Evolutionary conservation across 805 yeast species (phyloP).

Genomic region (Zygoascus ofunaensis): DNA sequence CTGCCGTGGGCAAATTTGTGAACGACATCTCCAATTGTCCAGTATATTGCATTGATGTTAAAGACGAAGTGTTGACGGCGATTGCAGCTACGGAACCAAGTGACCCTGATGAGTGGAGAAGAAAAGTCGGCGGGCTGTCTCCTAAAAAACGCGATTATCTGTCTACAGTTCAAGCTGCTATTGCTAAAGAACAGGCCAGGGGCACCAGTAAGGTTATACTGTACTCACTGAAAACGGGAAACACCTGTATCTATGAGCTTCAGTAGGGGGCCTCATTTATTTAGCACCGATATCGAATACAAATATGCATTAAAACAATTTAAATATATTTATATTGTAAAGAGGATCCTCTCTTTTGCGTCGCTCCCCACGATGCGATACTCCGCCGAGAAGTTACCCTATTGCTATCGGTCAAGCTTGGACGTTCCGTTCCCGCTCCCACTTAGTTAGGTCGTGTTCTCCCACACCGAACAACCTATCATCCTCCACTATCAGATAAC

Average conservation of each 20-base stretch:
- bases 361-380: too few species aligned
- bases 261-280: too few species aligned
- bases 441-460: too few species aligned
- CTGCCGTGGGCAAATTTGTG: slow-evolving; percentile 47
- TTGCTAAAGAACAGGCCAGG: slow-evolving; percentile 59
- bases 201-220: slow-evolving; percentile 70
- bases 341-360: too few species aligned
- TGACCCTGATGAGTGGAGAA: slow-evolving; percentile 43
- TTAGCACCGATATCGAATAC: too few species aligned
- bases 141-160: slow-evolving; percentile 78
- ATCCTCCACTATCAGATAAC: too few species aligned
- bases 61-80: slow-evolving; percentile 80
- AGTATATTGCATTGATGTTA: slow-evolving; percentile 63
- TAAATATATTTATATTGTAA: too few species aligned
- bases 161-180: slow-evolving; percentile 57
- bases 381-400: too few species aligned
- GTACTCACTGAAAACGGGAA: slow-evolving; percentile 69
- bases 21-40: slow-evolving; percentile 57
- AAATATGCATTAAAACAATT: too few species aligned
- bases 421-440: too few species aligned
- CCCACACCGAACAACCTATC: too few species aligned
- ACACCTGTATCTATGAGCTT: slow-evolving; percentile 52
- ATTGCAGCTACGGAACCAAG: slow-evolving; percentile 33
- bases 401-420: too few species aligned
- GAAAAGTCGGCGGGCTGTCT: slow-evolving; percentile 77